phyloP scores from a whole-genome alignment of 192 early-diverging fungal genomes.

The Chytriomyces sp. region DNA sequence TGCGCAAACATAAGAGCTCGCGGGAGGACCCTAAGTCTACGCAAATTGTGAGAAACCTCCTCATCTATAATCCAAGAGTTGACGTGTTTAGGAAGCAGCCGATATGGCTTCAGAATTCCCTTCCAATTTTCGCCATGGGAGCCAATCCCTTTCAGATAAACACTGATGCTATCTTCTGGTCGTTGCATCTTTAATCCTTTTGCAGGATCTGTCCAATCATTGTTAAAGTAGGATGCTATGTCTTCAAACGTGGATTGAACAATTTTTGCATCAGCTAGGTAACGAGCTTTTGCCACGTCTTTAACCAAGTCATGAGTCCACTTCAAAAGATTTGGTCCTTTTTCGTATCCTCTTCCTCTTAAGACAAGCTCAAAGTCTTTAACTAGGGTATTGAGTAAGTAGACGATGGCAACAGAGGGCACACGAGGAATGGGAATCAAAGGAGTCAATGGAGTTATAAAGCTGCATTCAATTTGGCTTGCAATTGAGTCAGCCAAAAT shows the following conservation, averaged over 20 bases:
- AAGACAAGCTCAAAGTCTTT: constrained; percentile 11
- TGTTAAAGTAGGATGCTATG: constrained; percentile 25
- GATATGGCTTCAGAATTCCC: constrained; percentile 18
- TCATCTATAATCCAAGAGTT: constrained; percentile 12
- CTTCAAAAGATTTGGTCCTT: constrained; percentile 21
- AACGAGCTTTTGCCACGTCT: constrained; percentile 19
- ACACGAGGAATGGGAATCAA: constrained; percentile 32
- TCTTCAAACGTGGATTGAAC: constrained; percentile 25
- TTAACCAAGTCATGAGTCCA: constrained; percentile 9
- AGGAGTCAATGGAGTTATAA: not conserved
- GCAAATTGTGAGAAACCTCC: constrained; percentile 9
- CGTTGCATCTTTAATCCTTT: not conserved
- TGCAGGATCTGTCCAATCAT: constrained; percentile 19
- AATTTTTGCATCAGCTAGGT: constrained; percentile 9
- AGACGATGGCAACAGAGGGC: constrained; percentile 13
- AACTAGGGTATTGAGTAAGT: constrained; percentile 15
- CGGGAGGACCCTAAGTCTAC: constrained; percentile 22
- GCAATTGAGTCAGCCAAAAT: constrained; percentile 24
- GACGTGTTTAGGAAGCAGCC: constrained; percentile 8
- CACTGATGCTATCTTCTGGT: not conserved
- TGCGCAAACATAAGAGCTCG: constrained; percentile 22
- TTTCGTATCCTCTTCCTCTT: constrained; percentile 8
- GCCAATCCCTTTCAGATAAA: constrained; percentile 25
- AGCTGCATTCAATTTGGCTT: constrained; percentile 15
- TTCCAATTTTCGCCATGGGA: constrained; percentile 30